Base-by-base conservation (phyloP, 805 yeast genomes). In the Schizosaccharomyces osmophilus region DNA sequence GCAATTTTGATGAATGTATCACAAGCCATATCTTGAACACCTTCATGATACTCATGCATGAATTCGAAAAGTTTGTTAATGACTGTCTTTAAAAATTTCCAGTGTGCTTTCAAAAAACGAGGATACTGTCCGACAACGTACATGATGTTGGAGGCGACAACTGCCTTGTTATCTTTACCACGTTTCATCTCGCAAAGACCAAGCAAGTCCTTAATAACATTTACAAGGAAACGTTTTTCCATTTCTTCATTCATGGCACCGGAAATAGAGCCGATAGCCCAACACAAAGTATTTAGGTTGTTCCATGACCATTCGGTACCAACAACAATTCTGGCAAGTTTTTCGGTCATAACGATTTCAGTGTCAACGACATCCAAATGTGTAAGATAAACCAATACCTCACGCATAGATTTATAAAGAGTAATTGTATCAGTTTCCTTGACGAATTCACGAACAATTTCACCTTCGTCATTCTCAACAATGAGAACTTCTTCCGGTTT, bases 1-100 rank as follows among this genome's bases (percentile, higher is more conserved):
- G 95, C 87, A 71, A 93, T 93, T 72, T 93, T 93, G 70, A 90
- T 90, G 70, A 93, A 93, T 0, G 99, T 93, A 73, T 93, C 99
- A 77, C 98, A 93, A 8, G 99, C 98, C 98, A 93, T 93, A 73
- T 93, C 98, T 75, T 93, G 98, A 64, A 93, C 98, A 75, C 98
- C 66, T 73, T 90, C 99, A 73, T 93, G 99, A n/a, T 97, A 88
- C 77, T 93, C 99, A 75, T 93, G 97, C 99, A 93, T 93, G 69
- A 93, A 93, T 72, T 93, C 98, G 72, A 93, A 93, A 68, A 93
- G 78, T 73, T 93, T 93, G 73, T 87, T 84, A 64, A 93, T 90
- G 55, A 93, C 99, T 0, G 97, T 93, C 72, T 89, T 90, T 71
- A 93, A 75, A 68, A 93, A 93, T 72, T 86, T 88, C 98, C 98